Conservation (phyloP, 2,329 filamentous ascomycete species). For the Colletotrichum camelliae region DNA sequence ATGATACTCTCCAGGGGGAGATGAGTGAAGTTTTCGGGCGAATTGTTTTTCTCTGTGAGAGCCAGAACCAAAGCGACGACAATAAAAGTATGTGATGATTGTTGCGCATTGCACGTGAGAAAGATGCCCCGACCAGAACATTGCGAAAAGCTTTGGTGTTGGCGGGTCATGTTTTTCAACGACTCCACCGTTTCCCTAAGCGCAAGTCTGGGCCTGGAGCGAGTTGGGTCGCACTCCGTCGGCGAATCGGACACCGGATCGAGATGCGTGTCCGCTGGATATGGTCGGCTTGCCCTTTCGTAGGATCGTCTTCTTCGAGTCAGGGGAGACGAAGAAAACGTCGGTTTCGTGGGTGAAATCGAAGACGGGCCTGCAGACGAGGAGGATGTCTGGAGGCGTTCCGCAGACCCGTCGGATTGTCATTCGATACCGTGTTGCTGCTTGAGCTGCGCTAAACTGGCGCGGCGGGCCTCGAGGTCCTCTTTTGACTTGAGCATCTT, state of each 20-base stretch:
- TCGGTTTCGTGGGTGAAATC: conserved; percentile 41
- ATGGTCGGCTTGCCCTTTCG: conserved; percentile 47
- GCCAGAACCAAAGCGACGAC: conserved; percentile 20
- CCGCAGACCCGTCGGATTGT: conserved; percentile 76
- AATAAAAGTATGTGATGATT: not conserved
- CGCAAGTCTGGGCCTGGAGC: conserved; percentile 37
- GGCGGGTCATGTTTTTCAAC: conserved; percentile 19
- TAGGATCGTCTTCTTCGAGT: conserved; percentile 47
- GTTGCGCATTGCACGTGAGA: conserved; percentile 9
- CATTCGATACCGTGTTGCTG: conserved; percentile 98
- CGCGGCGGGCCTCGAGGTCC: conserved; percentile 90
- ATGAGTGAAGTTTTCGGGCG: conserved; percentile 22
- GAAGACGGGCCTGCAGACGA: conserved; percentile 68
- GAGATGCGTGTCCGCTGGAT: conserved; percentile 40
- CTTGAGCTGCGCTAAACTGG: conserved; percentile 98
- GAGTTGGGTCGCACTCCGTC: conserved; percentile 40
- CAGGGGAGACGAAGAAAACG: conserved; percentile 36
- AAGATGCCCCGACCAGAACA: conserved; percentile 16
- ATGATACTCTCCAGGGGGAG: conserved; percentile 23
- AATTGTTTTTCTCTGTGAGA: conserved; percentile 4
- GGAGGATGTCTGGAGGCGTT: conserved; percentile 46
- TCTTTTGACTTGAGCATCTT: conserved; percentile 84
- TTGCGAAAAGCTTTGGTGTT: conserved; percentile 11
- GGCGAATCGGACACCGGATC: conserved; percentile 47
- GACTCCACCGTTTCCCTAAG: conserved; percentile 28